These are phyloP conservation scores for Papiliotrema flavescens DNA, from an alignment of 1,284 basidiomycete species.

Conservation along the genomic window DNA sequence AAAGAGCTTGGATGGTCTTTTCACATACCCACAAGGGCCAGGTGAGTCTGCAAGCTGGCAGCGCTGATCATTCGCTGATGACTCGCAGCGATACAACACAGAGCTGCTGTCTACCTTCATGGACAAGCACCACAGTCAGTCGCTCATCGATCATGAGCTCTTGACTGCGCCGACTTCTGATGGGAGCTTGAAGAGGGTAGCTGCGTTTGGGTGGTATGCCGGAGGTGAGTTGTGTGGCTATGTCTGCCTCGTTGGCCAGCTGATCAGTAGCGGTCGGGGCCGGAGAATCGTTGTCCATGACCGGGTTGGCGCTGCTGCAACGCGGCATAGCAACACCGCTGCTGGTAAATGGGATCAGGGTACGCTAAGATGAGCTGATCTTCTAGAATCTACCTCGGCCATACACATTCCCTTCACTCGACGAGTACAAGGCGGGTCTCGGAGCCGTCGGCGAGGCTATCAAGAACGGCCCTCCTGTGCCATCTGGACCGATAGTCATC, in stretches of 20 bases:
- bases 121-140: slow-evolving; percentile 46
- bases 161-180: slow-evolving; percentile 53
- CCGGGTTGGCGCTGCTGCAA: slow-evolving; percentile 72
- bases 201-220: slow-evolving; percentile 85
- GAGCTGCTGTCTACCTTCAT: slow-evolving; percentile 68
- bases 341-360: slow-evolving; percentile 56
- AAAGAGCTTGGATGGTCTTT: slow-evolving; percentile 64
- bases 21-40: slow-evolving; percentile 76
- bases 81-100: slow-evolving; percentile 67
- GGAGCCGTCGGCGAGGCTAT: slow-evolving; percentile 61
- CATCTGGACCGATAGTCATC: slow-evolving; percentile 68
- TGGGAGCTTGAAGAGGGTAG: slow-evolving; percentile 64
- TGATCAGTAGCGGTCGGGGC: slow-evolving; percentile 65
- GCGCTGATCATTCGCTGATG: slow-evolving; percentile 2
- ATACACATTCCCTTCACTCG: slow-evolving; percentile 64
- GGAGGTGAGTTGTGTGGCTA: slow-evolving; percentile 58
- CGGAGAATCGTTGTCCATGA: slow-evolving; percentile 71
- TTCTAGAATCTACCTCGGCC: slow-evolving; percentile 71
- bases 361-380: neutral
- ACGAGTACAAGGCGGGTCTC: slow-evolving; percentile 60
- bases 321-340: slow-evolving; percentile 76
- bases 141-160: slow-evolving; percentile 80
- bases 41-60: slow-evolving; percentile 18
- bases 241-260: neutral
- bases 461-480: slow-evolving; percentile 28